Base-by-base conservation (phyloP, 352 stramenopile genomes). In the Phytophthora crassamura region DNA sequence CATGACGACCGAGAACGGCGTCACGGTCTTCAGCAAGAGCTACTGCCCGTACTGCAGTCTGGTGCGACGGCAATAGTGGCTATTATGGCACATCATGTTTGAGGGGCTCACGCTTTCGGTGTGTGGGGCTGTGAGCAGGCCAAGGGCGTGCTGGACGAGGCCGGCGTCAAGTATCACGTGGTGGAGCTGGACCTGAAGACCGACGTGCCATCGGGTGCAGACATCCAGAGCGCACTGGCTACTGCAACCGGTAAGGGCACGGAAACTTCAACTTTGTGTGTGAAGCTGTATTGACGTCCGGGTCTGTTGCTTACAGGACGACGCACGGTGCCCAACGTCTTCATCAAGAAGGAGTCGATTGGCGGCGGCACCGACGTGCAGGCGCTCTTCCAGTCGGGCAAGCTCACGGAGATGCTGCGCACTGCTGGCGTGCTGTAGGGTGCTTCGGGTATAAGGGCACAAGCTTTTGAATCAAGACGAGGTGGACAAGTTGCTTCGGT, bases 321-420 rank as follows among this genome's bases (percentile, higher is more conserved):
- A 49, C 78, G 84, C 46, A 98, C 93, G 5, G 96, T 99, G 40
- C 97, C 97, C 3, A 98, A 99, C 69, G 94, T 99, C 20, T 99
- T 99, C 76, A 85, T 99, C 42, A 93, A 93, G 55, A 94, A 94
- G 59, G 75, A 95, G 41, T 94, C 93, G 39, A 82, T 99, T 43
- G 97, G 97, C 48, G 97, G 97, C 18, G 97, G 97, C 61, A 95
- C 98, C 54, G 93, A 98, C 61, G 93, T 94, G n/a, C 82, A 98
- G 55, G 77, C 72, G 32, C 84, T 97, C 12, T 87, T 89, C 45
- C 70, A 83, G 35, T 90, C 73, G 18, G 95, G 96, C 67, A 91
- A 97, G 42, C 75, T 99, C n/a, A 72, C 82, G 50, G 67, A 96
- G 67, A 90, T 98, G 78, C 77, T 99, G 35, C 69, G 74, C 34